Conservation (phyloP, 805 yeast genomes). For the Saccharomycopsis lassenensis region DNA sequence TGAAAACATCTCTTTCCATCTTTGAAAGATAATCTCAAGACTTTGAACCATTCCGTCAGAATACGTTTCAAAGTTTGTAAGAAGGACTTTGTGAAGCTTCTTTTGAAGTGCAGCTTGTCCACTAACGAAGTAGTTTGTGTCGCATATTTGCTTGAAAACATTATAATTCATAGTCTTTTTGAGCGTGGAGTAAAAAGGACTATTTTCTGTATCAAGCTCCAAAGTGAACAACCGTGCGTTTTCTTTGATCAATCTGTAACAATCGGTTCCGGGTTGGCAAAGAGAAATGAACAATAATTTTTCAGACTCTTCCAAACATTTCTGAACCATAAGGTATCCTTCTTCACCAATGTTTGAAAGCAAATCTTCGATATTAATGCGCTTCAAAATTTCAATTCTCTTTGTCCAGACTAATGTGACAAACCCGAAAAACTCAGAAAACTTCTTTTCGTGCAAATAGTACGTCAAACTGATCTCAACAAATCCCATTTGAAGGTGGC, state of each 20-base stretch:
- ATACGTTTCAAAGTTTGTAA: constrained; percentile 21
- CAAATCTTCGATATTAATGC: constrained; percentile 13
- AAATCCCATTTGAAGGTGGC: constrained; percentile 16
- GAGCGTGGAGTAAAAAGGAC: neutral
- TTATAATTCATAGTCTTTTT: constrained; percentile 21
- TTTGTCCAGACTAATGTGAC: constrained; percentile 11
- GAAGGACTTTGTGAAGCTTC: constrained; percentile 36
- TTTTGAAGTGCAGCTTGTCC: constrained; percentile 60
- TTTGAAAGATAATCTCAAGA: constrained; percentile 28
- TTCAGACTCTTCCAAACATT: constrained; percentile 7
- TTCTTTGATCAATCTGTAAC: constrained; percentile 5
- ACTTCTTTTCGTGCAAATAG: constrained; percentile 9
- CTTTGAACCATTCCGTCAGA: constrained; percentile 23
- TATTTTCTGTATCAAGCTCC: constrained; percentile 4
- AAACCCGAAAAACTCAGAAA: constrained; percentile 11
- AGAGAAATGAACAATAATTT: constrained; percentile 10
- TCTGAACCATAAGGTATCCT: constrained; percentile 6
- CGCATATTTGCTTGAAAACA: constrained; percentile 33
- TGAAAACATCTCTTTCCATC: constrained; percentile 17
- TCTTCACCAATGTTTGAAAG: constrained; percentile 12
- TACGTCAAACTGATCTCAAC: constrained; percentile 10
- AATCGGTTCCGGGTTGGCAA: constrained; percentile 16
- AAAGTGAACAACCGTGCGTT: constrained; percentile 3
- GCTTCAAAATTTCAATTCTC: constrained; percentile 2
- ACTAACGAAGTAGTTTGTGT: constrained; percentile 48